phyloP scores from a whole-genome alignment of 768 basidiomycete genomes.

The Sistotremastrum suecicum region DNA sequence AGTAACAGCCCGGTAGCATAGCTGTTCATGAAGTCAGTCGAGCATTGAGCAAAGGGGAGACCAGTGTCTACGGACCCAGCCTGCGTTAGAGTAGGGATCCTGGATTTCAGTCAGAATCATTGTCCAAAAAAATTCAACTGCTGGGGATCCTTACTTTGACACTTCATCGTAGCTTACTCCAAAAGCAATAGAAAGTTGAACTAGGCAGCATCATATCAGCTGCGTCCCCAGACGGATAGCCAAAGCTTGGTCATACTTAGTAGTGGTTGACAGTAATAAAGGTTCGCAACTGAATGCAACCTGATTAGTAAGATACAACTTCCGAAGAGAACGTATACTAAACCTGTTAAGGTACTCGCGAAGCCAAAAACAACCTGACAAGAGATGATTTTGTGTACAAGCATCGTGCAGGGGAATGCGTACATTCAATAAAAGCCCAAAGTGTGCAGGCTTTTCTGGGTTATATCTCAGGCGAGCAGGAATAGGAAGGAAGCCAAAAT shows the following conservation, averaged over 20 bases:
- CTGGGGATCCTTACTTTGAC: constrained; percentile 7
- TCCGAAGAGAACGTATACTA: constrained; percentile 10
- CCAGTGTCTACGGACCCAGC: constrained; percentile 37
- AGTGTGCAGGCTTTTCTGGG: constrained; percentile 33
- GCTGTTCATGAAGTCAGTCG: constrained; percentile 19
- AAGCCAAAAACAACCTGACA: constrained; percentile 34
- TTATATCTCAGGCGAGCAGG: constrained; percentile 40
- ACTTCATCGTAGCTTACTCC: constrained; percentile 6
- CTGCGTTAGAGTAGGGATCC: constrained; percentile 53
- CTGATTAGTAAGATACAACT: constrained; percentile 3
- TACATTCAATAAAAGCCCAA: constrained; percentile 37
- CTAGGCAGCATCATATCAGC: constrained; percentile 1
- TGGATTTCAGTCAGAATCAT: constrained; percentile 16
- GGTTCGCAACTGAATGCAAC: constrained; percentile 35
- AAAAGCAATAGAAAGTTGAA: constrained; percentile 13
- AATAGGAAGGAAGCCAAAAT: constrained; percentile 54
- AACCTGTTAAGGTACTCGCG: constrained; percentile 39
- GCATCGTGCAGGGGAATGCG: background rate
- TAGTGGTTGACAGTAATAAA: constrained; percentile 76
- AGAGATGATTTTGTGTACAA: no score
- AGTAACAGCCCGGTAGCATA: constrained; percentile 63
- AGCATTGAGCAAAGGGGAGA: background rate
- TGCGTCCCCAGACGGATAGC: constrained; percentile 20
- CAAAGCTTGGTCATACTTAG: constrained; percentile 29
- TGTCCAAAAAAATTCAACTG: constrained; percentile 14